Evolutionary conservation across 352 stramenopile species (phyloP).

Genomic region (Pythium periplocum): DNA sequence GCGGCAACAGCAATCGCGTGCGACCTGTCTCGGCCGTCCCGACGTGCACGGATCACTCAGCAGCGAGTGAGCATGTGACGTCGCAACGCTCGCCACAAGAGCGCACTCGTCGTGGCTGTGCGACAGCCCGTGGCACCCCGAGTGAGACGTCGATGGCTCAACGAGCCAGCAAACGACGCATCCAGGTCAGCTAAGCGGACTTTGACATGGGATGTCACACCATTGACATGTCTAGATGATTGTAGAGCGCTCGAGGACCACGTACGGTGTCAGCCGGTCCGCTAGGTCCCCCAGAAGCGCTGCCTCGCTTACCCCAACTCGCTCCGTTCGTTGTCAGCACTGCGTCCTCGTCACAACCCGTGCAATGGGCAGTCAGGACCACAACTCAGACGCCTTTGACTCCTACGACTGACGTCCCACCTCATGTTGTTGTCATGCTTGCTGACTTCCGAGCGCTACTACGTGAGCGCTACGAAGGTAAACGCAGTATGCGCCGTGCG

Average conservation of each 20-base stretch:
- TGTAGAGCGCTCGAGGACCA: constrained; percentile 16
- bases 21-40: no score
- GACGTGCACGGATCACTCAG: no score
- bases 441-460: constrained; percentile 34
- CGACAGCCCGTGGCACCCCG: constrained; percentile 4
- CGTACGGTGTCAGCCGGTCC: not conserved
- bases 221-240: not conserved
- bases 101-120: no score
- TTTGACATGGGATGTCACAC: no score
- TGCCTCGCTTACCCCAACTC: no score
- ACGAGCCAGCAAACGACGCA: constrained; percentile 4
- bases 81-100: no score
- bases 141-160: not conserved
- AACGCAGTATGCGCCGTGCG: constrained; percentile 40
- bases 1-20: constrained; percentile 40
- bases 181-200: constrained; percentile 6
- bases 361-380: constrained; percentile 40
- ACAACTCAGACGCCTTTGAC: not conserved
- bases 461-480: constrained; percentile 53
- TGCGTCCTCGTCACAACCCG: not conserved
- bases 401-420: not conserved
- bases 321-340: no score
- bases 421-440: constrained; percentile 12
- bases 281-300: no score
- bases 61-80: no score